A percentile compares a stretch with the other conserved stretches of the same genome.
Conservation (phyloP, 139 green algal species). For the Chlamydomonas sp. region DNA sequence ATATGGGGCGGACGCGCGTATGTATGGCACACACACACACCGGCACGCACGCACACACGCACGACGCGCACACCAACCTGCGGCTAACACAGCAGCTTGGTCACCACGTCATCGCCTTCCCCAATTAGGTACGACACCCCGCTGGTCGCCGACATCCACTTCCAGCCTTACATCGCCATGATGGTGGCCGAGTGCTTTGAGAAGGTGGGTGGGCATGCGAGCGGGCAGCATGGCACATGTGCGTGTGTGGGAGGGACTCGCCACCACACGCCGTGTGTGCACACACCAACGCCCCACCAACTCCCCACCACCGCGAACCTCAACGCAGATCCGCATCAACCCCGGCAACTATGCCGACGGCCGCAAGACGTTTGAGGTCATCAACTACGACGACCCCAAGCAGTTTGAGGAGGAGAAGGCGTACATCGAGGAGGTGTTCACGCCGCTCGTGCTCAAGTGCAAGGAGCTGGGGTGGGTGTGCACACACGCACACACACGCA, state of each 20-base stretch:
- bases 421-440: slow-evolving; percentile 87
- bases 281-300: neutral
- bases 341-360: slow-evolving; percentile 97
- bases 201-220: too few species aligned
- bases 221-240: slow-evolving; percentile 30
- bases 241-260: neutral
- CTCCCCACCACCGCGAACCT: slow-evolving; percentile 24
- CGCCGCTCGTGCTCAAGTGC: slow-evolving; percentile 95
- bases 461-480: slow-evolving; percentile 88
- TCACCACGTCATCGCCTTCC: too few species aligned
- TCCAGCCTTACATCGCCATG: slow-evolving; percentile 90
- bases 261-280: neutral
- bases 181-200: slow-evolving; percentile 98
- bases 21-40: too few species aligned
- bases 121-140: slow-evolving; percentile 92
- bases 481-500: too few species aligned
- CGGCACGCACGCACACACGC: too few species aligned
- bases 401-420: slow-evolving; percentile 82
- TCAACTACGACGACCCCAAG: slow-evolving; percentile 84
- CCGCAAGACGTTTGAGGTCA: slow-evolving; percentile 85
- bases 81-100: too few species aligned
- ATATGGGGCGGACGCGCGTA: too few species aligned
- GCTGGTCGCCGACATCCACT: slow-evolving; percentile 99
- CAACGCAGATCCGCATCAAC: slow-evolving; percentile 85
- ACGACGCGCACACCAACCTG: too few species aligned